Percentiles rank a stretch among this genome's conserved stretches.
These are phyloP conservation scores for Coniochaeta sp. DNA, from an alignment of 2,329 filamentous ascomycete species.

Conservation along the genomic window DNA sequence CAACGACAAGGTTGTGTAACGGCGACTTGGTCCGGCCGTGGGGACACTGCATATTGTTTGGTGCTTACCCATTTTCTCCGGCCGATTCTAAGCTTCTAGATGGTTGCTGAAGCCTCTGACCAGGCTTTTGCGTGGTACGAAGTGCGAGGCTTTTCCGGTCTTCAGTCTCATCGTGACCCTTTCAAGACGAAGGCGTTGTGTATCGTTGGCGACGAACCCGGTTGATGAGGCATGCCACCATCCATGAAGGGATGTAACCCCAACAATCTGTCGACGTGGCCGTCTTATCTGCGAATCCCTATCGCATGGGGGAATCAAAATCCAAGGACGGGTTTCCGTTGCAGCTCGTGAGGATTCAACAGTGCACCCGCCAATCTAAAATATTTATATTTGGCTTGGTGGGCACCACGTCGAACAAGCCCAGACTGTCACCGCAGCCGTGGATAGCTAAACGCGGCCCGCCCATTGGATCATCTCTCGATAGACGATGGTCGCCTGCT, in stretches of 20 bases:
- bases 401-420: background rate
- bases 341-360: background rate
- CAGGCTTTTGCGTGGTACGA: background rate
- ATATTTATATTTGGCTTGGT: background rate
- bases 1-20: background rate
- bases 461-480: background rate
- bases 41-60: background rate
- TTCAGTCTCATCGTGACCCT: too few species aligned
- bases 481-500: background rate
- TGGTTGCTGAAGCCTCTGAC: background rate
- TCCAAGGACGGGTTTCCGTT: background rate
- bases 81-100: background rate
- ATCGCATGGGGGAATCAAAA: too few species aligned
- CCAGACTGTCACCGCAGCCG: background rate
- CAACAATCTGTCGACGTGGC: background rate
- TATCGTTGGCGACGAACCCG: background rate
- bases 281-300: background rate
- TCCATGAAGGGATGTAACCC: background rate
- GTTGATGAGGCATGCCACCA: background rate
- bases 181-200: too few species aligned
- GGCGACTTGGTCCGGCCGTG: background rate
- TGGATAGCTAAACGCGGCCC: background rate
- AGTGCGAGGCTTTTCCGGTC: background rate
- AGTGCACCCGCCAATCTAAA: background rate
- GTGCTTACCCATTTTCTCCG: background rate